Percentiles rank a stretch among this genome's conserved stretches.
Evolutionary conservation across 768 basidiomycete species (phyloP).

Genomic region (Brasilioporus rufonigricans): DNA sequence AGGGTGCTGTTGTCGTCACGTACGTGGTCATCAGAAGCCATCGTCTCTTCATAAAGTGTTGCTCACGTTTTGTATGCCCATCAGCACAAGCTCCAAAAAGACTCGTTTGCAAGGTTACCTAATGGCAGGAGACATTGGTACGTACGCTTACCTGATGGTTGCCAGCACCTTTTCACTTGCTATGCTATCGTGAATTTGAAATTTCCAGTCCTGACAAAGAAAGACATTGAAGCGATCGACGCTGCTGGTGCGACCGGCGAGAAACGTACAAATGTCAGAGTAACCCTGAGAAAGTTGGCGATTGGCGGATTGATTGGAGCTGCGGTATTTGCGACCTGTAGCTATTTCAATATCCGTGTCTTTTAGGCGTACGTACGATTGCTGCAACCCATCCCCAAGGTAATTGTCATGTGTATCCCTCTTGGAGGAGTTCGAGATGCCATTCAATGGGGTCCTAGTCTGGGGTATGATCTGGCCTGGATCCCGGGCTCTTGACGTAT

Average conservation of each 20-base stretch:
- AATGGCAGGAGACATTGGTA: slow-evolving; percentile 62
- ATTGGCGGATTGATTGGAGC: slow-evolving; percentile 2
- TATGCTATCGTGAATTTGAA: too few relatives aligned
- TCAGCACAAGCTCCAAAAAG: slow-evolving; percentile 64
- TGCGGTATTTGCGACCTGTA: slow-evolving; percentile 4
- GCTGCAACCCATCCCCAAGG: too few relatives aligned
- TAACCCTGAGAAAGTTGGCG: background rate
- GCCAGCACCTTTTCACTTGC: too few relatives aligned
- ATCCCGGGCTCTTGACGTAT: too few relatives aligned
- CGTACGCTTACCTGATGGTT: background rate
- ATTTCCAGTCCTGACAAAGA: slow-evolving; percentile 34
- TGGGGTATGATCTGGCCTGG: too few relatives aligned
- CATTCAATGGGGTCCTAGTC: too few relatives aligned
- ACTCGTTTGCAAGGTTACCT: slow-evolving; percentile 66
- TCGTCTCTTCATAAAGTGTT: too few relatives aligned
- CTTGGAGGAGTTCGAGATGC: too few relatives aligned
- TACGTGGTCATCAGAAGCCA: slow-evolving; percentile 27
- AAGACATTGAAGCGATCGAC: slow-evolving; percentile 56
- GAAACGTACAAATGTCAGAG: background rate
- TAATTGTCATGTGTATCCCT: too few relatives aligned
- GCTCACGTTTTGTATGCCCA: background rate
- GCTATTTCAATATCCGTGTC: slow-evolving; percentile 6
- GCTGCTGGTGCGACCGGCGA: slow-evolving; percentile 43
- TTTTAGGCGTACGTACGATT: background rate
- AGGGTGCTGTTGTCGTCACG: slow-evolving; percentile 68